Evolutionary conservation across 345 rosid species (phyloP).

Genomic region (Raphanus sativus): DNA sequence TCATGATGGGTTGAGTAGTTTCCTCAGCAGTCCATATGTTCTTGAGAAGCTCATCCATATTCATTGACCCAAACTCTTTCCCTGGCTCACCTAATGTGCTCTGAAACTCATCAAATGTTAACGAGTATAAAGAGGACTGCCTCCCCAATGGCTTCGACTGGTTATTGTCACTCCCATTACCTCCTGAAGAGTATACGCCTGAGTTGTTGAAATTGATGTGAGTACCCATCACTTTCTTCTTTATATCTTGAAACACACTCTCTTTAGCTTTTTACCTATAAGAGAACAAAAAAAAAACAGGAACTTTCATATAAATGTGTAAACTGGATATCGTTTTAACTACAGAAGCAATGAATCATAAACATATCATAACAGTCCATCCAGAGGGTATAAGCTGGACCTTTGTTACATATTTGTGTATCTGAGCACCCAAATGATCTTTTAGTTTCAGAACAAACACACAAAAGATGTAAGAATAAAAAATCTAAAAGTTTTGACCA

Average conservation of each 20-base stretch:
- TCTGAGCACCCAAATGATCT: neutral
- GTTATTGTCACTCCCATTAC: slow-evolving; percentile 36
- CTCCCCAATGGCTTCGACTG: slow-evolving; percentile 48
- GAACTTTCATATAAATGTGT: neutral
- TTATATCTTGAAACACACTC: neutral
- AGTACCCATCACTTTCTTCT: slow-evolving; percentile 49
- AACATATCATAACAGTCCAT: too few species aligned
- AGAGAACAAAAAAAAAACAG: slow-evolving; percentile 11
- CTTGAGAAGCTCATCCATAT: slow-evolving; percentile 93
- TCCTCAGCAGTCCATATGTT: slow-evolving; percentile 88
- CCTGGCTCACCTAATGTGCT: slow-evolving; percentile 65
- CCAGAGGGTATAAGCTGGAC: neutral
- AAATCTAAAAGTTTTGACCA: neutral
- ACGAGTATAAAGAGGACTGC: slow-evolving; percentile 71
- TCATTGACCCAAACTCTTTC: slow-evolving; percentile 96
- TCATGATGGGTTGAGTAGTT: slow-evolving; percentile 54
- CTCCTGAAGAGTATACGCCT: slow-evolving; percentile 38
- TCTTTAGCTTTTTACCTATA: slow-evolving; percentile 11
- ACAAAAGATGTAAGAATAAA: neutral
- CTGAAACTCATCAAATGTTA: slow-evolving; percentile 90
- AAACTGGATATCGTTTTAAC: neutral
- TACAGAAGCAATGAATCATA: too few species aligned
- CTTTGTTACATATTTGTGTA: neutral
- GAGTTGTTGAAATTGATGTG: slow-evolving; percentile 59
- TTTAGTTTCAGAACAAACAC: neutral